Evolutionary conservation across 257 asterid species (phyloP).

Genomic region (Scutellaria minor): DNA sequence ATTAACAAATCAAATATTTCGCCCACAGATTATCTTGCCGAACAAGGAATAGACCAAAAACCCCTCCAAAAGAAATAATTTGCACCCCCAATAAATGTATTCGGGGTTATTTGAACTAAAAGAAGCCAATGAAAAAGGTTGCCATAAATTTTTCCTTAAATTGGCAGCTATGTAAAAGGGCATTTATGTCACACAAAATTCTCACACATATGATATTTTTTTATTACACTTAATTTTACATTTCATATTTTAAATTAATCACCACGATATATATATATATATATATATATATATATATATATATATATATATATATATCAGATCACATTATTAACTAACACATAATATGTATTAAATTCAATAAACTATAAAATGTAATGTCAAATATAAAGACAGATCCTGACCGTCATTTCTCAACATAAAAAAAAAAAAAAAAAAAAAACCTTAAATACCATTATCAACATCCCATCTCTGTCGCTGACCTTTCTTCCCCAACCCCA

Average conservation of each 20-base stretch:
- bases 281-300: too few relatives aligned
- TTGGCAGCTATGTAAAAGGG: conserved; percentile 27
- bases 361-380: too few relatives aligned
- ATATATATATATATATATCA: too few relatives aligned
- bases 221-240: too few relatives aligned
- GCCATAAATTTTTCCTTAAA: conserved; percentile 36
- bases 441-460: conserved; percentile 42
- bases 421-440: conserved; percentile 18
- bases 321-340: too few relatives aligned
- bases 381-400: too few relatives aligned
- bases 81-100: conserved; percentile 34
- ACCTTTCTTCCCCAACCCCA: conserved; percentile 46
- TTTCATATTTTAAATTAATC: too few relatives aligned
- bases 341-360: too few relatives aligned
- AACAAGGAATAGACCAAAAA: neutral
- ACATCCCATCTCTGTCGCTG: conserved; percentile 65
- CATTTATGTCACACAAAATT: conserved; percentile 7
- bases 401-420: conserved; percentile 5
- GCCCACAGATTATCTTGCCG: neutral
- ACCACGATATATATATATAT: too few relatives aligned
- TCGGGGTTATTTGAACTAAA: conserved; percentile 27
- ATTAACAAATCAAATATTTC: too few relatives aligned
- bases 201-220: neutral
- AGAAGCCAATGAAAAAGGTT: conserved; percentile 35
- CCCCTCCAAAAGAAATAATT: neutral